Evolutionary conservation across 1,139 yeast genomes (phyloP).

Genomic region (Kodamaea ohmeri): DNA sequence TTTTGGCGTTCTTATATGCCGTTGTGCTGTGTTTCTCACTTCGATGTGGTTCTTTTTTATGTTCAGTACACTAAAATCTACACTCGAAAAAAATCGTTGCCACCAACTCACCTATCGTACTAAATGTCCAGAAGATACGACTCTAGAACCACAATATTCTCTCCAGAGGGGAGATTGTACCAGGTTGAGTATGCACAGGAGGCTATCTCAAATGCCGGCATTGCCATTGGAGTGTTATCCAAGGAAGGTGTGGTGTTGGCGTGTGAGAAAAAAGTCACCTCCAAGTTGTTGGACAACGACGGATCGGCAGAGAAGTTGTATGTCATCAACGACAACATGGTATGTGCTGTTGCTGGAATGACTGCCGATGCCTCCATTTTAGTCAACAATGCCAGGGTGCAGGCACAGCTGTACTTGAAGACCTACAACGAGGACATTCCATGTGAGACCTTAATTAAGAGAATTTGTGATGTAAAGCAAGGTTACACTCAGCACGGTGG

Average conservation of each 20-base stretch:
- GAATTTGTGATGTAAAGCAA: slow-evolving; percentile 90
- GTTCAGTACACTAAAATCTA: no score
- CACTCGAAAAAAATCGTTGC: slow-evolving; percentile 9
- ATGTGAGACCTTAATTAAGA: slow-evolving; percentile 82
- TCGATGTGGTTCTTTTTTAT: no score
- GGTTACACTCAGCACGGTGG: slow-evolving; percentile 99
- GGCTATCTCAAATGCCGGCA: slow-evolving; percentile 97
- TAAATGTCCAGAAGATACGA: slow-evolving; percentile 64
- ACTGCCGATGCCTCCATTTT: slow-evolving; percentile 95
- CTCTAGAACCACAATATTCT: slow-evolving; percentile 95
- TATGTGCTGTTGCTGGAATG: slow-evolving; percentile 97
- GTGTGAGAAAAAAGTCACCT: slow-evolving; percentile 92
- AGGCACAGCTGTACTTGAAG: slow-evolving; percentile 81
- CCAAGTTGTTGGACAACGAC: slow-evolving; percentile 89
- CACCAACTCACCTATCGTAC: slow-evolving; percentile 7
- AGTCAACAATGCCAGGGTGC: slow-evolving; percentile 80
- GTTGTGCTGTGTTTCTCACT: no score
- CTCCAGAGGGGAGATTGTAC: slow-evolving; percentile 97
- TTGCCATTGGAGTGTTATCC: slow-evolving; percentile 92
- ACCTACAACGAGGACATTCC: slow-evolving; percentile 91
- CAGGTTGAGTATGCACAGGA: slow-evolving; percentile 97
- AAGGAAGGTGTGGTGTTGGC: slow-evolving; percentile 93
- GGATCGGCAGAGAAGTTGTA: slow-evolving; percentile 91
- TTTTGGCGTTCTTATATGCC: no score
- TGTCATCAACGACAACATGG: slow-evolving; percentile 70